Percentiles rank a stretch among this genome's conserved stretches.
These are phyloP conservation scores for Zoysia matrella DNA, from an alignment of 202 grass and related monocot species.

Conservation along the genomic window DNA sequence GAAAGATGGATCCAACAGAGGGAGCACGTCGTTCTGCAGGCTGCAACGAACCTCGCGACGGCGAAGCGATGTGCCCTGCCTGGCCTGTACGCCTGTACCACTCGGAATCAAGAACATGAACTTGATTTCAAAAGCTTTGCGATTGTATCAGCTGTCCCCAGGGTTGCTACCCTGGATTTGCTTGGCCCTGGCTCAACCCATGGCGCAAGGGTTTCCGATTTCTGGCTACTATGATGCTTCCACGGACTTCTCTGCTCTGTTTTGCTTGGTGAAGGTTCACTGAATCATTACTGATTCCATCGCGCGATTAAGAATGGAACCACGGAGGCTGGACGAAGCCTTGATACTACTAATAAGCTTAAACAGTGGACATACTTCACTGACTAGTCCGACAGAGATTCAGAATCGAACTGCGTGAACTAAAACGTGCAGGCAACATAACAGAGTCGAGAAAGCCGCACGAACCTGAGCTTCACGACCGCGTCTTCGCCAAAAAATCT, in stretches of 20 bases:
- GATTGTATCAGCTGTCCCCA: not conserved
- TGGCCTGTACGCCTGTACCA: not conserved
- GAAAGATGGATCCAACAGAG: slow-evolving; percentile 26
- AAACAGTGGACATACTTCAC: not conserved
- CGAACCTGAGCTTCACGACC: slow-evolving; percentile 34
- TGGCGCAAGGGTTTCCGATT: not conserved
- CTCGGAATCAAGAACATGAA: not conserved
- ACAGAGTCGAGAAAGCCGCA: not conserved
- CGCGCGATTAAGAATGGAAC: not conserved
- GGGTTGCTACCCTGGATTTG: too few species aligned
- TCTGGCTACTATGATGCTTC: not conserved
- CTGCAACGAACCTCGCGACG: not conserved
- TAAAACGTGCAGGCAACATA: not conserved
- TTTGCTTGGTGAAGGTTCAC: not conserved
- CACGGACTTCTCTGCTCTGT: not conserved
- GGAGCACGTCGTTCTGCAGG: not conserved
- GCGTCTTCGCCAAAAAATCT: not conserved
- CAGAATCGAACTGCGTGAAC: not conserved
- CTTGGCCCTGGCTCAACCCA: not conserved
- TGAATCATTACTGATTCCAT: not conserved
- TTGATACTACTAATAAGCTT: not conserved
- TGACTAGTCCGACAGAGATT: not conserved
- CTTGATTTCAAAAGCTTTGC: not conserved
- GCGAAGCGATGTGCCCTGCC: not conserved
- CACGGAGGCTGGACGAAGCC: not conserved